Evolutionary conservation across 495 filamentous ascomycete genomes (phyloP), one percentile per base, ranked within the genome.

Genomic region (Hypoxylon trugodes): DNA sequence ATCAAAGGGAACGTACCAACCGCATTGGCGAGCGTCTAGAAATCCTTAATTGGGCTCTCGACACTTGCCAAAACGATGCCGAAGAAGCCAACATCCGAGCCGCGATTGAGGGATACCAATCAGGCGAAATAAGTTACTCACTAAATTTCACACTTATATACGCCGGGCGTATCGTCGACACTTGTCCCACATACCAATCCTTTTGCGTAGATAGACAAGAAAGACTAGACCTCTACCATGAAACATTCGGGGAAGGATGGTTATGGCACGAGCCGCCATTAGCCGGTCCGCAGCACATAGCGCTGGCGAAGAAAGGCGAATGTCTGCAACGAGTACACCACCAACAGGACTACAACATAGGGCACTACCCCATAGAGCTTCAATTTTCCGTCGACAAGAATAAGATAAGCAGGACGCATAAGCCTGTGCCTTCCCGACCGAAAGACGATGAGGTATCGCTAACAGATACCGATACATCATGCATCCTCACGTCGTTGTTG

Each of bases 231-330:
- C 70, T 65, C 6, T 82, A 81, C 57, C 43, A 12, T 15, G 68
- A 47, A 8, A 42, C 45, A 21, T 58, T 79, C 56, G 80, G 80
- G 18, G 66, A 71, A 10, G 78, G 78, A 15, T 81, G 80, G 79
- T 69, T 83, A 25, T 83, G 79, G 79, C 77, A 78, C 35, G 81
- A 83, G 56, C 76, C 78, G 1, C 80, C 81, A 0, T 69, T 83
- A 2, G 42, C 68, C 24, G 65, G 61, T 9, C 13, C 54, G 4
- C 58, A 47, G 7, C 59, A 25, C 6, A 25, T 45, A 9, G 52
- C 52, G 13, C 16, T 67, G 6, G 73, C 69, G 25, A 76, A 71
- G 42, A 75, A 72, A 45, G 71, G 66, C 38, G 2, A 69, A 28
- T 73, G 74, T 37, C 58, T 72, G 13, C 6, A 42, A 0, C 54